phyloP scores from a whole-genome alignment of 2,329 filamentous ascomycete species.

The Aphanoascus verrucosus region DNA sequence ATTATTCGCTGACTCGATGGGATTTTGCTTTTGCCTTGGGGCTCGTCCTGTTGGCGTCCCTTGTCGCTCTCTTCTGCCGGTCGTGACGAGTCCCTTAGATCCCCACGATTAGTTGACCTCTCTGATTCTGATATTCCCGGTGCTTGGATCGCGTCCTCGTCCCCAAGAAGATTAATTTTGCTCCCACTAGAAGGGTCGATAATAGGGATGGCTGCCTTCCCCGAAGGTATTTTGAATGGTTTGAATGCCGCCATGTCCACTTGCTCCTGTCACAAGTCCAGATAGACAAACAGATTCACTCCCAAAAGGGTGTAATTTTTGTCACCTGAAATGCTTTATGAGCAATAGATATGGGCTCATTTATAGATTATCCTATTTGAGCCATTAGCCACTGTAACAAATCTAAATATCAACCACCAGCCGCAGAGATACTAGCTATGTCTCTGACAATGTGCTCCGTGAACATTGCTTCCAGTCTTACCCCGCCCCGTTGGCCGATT shows the following conservation, averaged over 20 bases:
- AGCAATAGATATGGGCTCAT: neutral
- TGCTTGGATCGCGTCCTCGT: neutral
- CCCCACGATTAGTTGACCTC: neutral
- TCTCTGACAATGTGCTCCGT: neutral
- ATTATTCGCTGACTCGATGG: too few relatives aligned
- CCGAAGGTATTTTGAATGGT: neutral
- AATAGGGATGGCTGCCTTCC: conserved; percentile 11
- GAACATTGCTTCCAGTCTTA: neutral
- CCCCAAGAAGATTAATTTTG: neutral
- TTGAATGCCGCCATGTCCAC: neutral
- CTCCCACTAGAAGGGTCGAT: conserved; percentile 5
- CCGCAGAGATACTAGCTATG: neutral
- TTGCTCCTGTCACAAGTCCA: neutral
- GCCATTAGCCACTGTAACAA: neutral
- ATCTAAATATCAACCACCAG: neutral
- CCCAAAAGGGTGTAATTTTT: neutral
- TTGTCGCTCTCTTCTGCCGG: too few relatives aligned
- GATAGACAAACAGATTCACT: neutral
- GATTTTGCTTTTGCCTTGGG: too few relatives aligned
- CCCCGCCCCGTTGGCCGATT: neutral
- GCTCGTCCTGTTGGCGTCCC: too few relatives aligned
- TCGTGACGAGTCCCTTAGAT: too few relatives aligned
- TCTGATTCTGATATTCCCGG: neutral
- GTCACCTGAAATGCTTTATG: neutral
- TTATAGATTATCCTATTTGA: neutral